These are phyloP conservation scores for Trametes pubescens DNA, from an alignment of 1,284 basidiomycete genomes.

Conservation along the genomic window DNA sequence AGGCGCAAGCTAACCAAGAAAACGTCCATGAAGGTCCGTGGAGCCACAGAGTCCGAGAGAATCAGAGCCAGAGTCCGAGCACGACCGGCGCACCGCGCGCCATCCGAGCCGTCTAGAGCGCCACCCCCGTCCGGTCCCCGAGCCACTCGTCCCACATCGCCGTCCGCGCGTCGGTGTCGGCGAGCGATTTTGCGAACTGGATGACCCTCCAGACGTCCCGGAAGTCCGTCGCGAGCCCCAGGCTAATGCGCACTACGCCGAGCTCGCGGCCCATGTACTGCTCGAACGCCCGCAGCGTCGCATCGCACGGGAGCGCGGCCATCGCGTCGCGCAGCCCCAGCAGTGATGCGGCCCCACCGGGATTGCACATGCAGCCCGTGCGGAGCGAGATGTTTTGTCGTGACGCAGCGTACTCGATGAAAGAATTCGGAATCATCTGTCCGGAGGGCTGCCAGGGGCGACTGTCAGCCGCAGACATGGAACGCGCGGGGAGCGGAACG, in stretches of 20 bases:
- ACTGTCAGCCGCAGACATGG: constrained; percentile 12
- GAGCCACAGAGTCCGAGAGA: background rate
- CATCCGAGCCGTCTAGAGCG: constrained; percentile 18
- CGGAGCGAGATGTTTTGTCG: constrained; percentile 73
- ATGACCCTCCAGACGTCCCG: constrained; percentile 77
- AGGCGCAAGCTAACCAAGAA: constrained; percentile 12
- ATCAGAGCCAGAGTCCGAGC: constrained; percentile 11
- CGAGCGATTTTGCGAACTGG: constrained; percentile 61
- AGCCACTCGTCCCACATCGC: constrained; percentile 45
- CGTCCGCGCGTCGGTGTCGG: constrained; percentile 50
- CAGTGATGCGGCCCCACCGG: constrained; percentile 77
- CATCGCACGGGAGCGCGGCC: constrained; percentile 64
- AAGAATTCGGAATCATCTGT: constrained; percentile 71
- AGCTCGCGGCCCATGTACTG: constrained; percentile 67
- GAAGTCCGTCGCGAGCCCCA: constrained; percentile 80
- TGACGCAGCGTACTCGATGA: constrained; percentile 74
- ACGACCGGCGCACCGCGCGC: background rate
- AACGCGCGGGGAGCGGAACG: constrained; percentile 7
- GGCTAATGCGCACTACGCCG: constrained; percentile 77
- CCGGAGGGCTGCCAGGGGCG: constrained; percentile 59
- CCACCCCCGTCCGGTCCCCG: constrained; percentile 34
- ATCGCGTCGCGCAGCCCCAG: constrained; percentile 75
- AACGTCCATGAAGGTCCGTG: background rate
- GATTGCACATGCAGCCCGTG: constrained; percentile 87
- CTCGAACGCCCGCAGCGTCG: constrained; percentile 70